Evolutionary conservation across 164 flowering plant species (phyloP).

Genomic region (Hamamelis virginiana): DNA sequence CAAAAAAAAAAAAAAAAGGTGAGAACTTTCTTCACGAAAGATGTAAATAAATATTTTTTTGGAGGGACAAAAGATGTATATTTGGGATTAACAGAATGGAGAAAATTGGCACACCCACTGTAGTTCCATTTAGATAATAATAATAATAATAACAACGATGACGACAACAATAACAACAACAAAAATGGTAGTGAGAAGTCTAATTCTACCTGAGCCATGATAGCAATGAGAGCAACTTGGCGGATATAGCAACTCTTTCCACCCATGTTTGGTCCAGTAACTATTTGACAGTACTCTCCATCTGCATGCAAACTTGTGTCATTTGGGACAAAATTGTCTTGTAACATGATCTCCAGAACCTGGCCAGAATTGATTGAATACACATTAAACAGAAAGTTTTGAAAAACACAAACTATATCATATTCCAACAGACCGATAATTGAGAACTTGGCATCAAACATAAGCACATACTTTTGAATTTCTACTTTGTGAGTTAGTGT

Average conservation of each 20-base stretch:
- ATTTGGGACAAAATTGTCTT: conserved; percentile 88
- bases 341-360: conserved; percentile 76
- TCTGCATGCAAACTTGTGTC: conserved; percentile 73
- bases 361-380: conserved; percentile 22
- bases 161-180: too few relatives aligned
- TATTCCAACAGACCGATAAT: not conserved
- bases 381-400: not conserved
- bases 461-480: too few relatives aligned
- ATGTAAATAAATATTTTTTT: too few relatives aligned
- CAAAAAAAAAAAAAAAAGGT: too few relatives aligned
- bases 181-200: too few relatives aligned
- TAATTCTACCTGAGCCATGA: conserved; percentile 97
- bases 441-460: not conserved
- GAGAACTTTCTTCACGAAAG: not conserved
- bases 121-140: too few relatives aligned
- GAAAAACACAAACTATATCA: not conserved
- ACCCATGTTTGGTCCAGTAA: conserved; percentile 99
- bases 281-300: conserved; percentile 74
- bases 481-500: too few relatives aligned
- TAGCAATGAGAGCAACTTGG: conserved; percentile 89
- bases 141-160: too few relatives aligned
- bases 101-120: not conserved
- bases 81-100: not conserved
- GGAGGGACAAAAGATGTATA: too few relatives aligned
- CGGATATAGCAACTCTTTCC: conserved; percentile 99